These are phyloP conservation scores for Bremia lactucae DNA, from an alignment of 352 stramenopile genomes.

Conservation along the genomic window DNA sequence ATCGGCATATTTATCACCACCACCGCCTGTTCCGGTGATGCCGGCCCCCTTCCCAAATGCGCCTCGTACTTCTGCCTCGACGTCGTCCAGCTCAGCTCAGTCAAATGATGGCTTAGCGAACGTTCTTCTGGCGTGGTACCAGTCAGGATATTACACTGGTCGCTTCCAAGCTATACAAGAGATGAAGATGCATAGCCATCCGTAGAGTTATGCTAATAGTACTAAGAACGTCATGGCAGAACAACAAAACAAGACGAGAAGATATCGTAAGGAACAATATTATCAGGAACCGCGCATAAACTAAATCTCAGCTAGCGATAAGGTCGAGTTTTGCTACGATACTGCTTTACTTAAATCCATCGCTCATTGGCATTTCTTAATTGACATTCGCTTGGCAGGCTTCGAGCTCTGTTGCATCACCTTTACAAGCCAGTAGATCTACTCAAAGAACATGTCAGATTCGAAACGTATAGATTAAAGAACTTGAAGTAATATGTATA, in stretches of 20 bases:
- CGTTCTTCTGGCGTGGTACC: slow-evolving; percentile 74
- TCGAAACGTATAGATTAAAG: not conserved
- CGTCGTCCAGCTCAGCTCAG: slow-evolving; percentile 4
- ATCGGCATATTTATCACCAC: slow-evolving; percentile 20
- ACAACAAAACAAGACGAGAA: not conserved
- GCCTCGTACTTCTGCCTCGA: too few relatives aligned
- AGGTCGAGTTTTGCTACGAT: too few relatives aligned
- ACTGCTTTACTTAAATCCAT: too few relatives aligned
- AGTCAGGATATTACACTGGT: slow-evolving; percentile 74
- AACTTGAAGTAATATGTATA: slow-evolving; percentile 4
- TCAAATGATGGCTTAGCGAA: slow-evolving; percentile 57
- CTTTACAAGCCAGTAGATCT: slow-evolving; percentile 55
- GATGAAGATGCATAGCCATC: slow-evolving; percentile 32
- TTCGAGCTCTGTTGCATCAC: slow-evolving; percentile 51
- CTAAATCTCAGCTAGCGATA: too few relatives aligned
- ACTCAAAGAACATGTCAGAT: not conserved
- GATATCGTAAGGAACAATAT: too few relatives aligned
- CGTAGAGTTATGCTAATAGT: slow-evolving; percentile 10
- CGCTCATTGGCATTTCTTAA: slow-evolving; percentile 56
- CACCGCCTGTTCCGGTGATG: slow-evolving; percentile 12
- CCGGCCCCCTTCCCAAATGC: too few relatives aligned
- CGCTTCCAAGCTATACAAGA: slow-evolving; percentile 72
- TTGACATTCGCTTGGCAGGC: slow-evolving; percentile 19
- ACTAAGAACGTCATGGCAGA: not conserved
- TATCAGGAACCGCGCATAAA: too few relatives aligned